Evolutionary conservation across 2,329 filamentous ascomycete species (phyloP).

Genomic region (Colletotrichum truncatum): DNA sequence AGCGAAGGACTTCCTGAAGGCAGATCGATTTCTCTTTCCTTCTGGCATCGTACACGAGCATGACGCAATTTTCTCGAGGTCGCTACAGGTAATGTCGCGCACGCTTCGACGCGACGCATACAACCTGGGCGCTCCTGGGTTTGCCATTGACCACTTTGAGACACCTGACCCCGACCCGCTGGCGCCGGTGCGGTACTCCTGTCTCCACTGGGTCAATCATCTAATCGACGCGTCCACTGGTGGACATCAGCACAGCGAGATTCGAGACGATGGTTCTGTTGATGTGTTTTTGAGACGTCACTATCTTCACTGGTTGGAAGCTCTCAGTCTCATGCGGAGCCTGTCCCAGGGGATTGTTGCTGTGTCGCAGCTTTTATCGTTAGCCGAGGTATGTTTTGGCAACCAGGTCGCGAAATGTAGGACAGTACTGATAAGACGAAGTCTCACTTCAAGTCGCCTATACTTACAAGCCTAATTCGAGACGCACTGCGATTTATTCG

Average conservation of each 20-base stretch:
- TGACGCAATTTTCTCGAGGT: conserved; percentile 41
- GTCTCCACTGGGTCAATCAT: conserved; percentile 34
- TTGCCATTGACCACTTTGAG: neutral
- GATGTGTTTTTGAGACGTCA: conserved; percentile 41
- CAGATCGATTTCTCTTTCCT: conserved; percentile 38
- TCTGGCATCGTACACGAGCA: conserved; percentile 37
- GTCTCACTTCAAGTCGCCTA: neutral
- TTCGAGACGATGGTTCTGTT: neutral
- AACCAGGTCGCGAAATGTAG: too few species aligned
- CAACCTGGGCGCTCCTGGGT: conserved; percentile 30
- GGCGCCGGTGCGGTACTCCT: conserved; percentile 30
- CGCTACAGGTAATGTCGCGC: conserved; percentile 39
- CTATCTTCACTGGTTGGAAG: conserved; percentile 49
- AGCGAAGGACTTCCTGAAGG: conserved; percentile 50
- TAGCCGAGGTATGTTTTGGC: neutral
- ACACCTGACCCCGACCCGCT: conserved; percentile 25
- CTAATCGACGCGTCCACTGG: neutral
- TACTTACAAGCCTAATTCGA: neutral
- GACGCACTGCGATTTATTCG: neutral
- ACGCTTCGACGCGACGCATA: conserved; percentile 47
- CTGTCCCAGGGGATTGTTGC: conserved; percentile 32
- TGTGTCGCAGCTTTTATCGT: rapidly evolving
- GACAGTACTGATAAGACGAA: neutral
- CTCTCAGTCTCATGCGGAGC: conserved; percentile 42
- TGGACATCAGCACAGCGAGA: neutral